A percentile compares a stretch with the other conserved stretches of the same genome.
Conservation (phyloP, 2,329 filamentous ascomycete genomes). For the Pseudogymnoascus destructans region DNA sequence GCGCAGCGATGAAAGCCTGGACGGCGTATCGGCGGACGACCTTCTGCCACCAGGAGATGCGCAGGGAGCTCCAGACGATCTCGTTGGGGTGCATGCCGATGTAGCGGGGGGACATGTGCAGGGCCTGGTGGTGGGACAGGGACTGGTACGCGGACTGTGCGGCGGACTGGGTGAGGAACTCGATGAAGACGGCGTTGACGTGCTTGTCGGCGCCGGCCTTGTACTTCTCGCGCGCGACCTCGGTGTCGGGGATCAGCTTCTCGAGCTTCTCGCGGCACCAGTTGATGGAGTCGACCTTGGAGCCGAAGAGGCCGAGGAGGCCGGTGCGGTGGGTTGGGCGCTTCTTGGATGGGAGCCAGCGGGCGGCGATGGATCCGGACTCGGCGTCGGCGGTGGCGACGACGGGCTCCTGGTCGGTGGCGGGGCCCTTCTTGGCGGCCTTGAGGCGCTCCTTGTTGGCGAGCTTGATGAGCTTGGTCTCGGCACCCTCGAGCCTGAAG, state of each 20-base stretch:
- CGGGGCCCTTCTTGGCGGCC: slow-evolving; percentile 44
- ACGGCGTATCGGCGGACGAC: slow-evolving; percentile 59
- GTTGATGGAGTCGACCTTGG: slow-evolving; percentile 89
- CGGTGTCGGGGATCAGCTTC: slow-evolving; percentile 58
- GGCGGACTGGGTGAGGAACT: slow-evolving; percentile 70
- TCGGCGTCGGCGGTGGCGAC: slow-evolving; percentile 47
- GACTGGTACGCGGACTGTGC: slow-evolving; percentile 82
- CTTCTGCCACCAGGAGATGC: slow-evolving; percentile 76
- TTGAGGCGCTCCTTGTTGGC: slow-evolving; percentile 63
- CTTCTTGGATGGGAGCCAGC: slow-evolving; percentile 60
- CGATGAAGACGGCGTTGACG: slow-evolving; percentile 74
- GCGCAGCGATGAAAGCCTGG: slow-evolving; percentile 55
- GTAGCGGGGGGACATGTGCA: slow-evolving; percentile 77
- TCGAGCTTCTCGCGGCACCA: slow-evolving; percentile 72
- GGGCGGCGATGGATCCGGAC: slow-evolving; percentile 56
- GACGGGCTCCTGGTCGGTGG: slow-evolving; percentile 29
- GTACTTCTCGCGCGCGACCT: slow-evolving; percentile 54
- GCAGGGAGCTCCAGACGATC: slow-evolving; percentile 76
- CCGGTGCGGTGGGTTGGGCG: slow-evolving; percentile 66
- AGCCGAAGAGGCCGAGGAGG: slow-evolving; percentile 56
- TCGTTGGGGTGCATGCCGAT: slow-evolving; percentile 73
- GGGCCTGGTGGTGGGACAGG: slow-evolving; percentile 70
- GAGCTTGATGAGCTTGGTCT: slow-evolving; percentile 70
- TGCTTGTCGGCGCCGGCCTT: slow-evolving; percentile 49
- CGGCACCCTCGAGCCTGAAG: slow-evolving; percentile 71